These are phyloP conservation scores for Kluyveromyces marxianus DNA, from an alignment of 1,139 yeast genomes.

Conservation along the genomic window DNA sequence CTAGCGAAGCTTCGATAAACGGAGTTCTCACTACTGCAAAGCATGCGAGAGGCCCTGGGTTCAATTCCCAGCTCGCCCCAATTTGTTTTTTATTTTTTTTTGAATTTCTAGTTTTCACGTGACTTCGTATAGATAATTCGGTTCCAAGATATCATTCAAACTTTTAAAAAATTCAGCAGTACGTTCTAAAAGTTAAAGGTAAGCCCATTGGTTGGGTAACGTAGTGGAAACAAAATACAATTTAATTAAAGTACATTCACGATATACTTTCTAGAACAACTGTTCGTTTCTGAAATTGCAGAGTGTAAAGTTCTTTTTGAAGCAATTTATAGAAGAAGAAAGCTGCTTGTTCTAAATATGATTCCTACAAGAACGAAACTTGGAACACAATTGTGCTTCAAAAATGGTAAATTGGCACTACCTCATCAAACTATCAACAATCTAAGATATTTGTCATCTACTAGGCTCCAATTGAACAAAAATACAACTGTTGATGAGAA, in stretches of 20 bases:
- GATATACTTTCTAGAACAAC: no score
- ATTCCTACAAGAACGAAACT: no score
- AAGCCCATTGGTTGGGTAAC: no score
- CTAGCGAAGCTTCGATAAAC: slow-evolving; percentile 9
- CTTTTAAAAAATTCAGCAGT: no score
- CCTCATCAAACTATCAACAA: neutral
- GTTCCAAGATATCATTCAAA: neutral
- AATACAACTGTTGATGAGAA: slow-evolving; percentile 1
- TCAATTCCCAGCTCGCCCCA: slow-evolving; percentile 19
- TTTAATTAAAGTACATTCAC: no score
- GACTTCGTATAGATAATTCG: neutral
- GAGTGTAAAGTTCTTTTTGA: no score
- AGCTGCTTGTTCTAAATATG: no score
- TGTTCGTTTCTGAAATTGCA: no score
- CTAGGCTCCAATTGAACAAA: neutral
- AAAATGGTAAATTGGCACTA: neutral
- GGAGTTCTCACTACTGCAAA: slow-evolving; percentile 8
- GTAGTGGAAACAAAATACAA: no score
- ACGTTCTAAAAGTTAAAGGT: no score
- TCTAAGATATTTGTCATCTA: neutral
- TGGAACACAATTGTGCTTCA: no score
- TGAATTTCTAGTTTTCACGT: neutral
- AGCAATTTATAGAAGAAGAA: no score
- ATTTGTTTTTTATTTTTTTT: slow-evolving; percentile 1
- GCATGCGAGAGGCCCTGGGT: slow-evolving; percentile 14